Evolutionary conservation across 352 stramenopile species (phyloP), one percentile per base, ranked within the genome.

Genomic region (Phytophthora parvispora): DNA sequence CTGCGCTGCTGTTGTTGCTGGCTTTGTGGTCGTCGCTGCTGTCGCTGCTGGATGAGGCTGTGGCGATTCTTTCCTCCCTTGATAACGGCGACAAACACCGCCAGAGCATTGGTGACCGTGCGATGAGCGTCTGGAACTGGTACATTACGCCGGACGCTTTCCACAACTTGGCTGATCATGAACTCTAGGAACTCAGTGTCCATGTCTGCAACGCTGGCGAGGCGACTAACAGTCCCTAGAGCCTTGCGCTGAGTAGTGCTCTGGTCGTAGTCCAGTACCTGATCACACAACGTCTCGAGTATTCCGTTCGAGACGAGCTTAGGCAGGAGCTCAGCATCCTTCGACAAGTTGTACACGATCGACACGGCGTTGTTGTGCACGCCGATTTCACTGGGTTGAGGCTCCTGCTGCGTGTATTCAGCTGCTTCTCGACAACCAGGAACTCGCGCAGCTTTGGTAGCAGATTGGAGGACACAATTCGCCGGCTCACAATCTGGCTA

Each of bases 401-500:
- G 22, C 27, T 67, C 58, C 24, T 67, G 64, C 47, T 64, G 64
- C 9, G 32, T 51, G 28, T 69, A 66, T n/a, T 58, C 25, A 47
- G 47, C 7, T 69, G 50, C n/a, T 74, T 70, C 18, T 73, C 64
- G 34, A 83, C 51, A 5, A 55, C 29, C 13, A 83, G 47, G 9
- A 73, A 93, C 22, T 71, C 42, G 15, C 82, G 80, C 8, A 93
- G 36, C 40, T 87, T 88, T 2, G 82, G 76, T 7, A 90, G 40
- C 7, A 95, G 56, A 61, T 92, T 90, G 0, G 87, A 92, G 2
- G 85, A 92, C 6, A 91, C 74, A 8, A 91, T 71, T 10, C 80
- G 77, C 0, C 80, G 76, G 54, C 83, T 84, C 3, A 89, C 75
- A 12, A 74, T 74, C 54, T 76, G 69, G 54, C 72, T 87, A 47